Evolutionary conservation across 2,329 filamentous ascomycete species (phyloP).

Genomic region (Talaromyces verruculosus): DNA sequence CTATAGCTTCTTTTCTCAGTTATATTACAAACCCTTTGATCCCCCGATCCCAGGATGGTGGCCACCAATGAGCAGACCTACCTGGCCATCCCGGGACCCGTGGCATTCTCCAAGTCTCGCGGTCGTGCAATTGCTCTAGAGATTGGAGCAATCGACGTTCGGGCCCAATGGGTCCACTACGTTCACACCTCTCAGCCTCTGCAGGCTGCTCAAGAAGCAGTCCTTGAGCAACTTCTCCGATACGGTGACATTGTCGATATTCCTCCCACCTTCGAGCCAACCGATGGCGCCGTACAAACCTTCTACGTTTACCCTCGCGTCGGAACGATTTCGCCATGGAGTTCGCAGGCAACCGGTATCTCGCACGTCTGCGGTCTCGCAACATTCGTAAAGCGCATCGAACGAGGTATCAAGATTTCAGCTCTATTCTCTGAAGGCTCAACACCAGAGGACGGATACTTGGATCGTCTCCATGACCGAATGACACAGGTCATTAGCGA

Average conservation of each 20-base stretch:
- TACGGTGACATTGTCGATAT: conserved; percentile 59
- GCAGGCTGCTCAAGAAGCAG: conserved; percentile 48
- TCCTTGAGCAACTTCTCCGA: conserved; percentile 60
- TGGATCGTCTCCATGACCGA: conserved; percentile 76
- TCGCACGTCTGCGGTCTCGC: conserved; percentile 85
- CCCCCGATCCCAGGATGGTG: conserved; percentile 33
- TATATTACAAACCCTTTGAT: neutral
- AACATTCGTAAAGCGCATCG: conserved; percentile 71
- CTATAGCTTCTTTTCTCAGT: neutral
- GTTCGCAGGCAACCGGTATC: conserved; percentile 92
- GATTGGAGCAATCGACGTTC: conserved; percentile 45
- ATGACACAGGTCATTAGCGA: conserved; percentile 86
- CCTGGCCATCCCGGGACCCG: conserved; percentile 42
- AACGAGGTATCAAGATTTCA: conserved; percentile 78
- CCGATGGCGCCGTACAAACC: conserved; percentile 55
- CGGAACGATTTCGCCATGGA: conserved; percentile 89
- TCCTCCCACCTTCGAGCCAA: conserved; percentile 43
- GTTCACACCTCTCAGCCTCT: conserved; percentile 58
- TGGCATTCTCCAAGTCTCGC: conserved; percentile 49
- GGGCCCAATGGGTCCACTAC: conserved; percentile 61
- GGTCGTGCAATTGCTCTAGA: conserved; percentile 44
- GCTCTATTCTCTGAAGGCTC: conserved; percentile 59
- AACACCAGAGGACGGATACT: conserved; percentile 57
- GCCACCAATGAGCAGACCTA: conserved; percentile 33
- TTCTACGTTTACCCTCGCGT: conserved; percentile 78